Base-by-base conservation (phyloP, 116 monocot genomes). In the Trichopus zeylanicus region DNA sequence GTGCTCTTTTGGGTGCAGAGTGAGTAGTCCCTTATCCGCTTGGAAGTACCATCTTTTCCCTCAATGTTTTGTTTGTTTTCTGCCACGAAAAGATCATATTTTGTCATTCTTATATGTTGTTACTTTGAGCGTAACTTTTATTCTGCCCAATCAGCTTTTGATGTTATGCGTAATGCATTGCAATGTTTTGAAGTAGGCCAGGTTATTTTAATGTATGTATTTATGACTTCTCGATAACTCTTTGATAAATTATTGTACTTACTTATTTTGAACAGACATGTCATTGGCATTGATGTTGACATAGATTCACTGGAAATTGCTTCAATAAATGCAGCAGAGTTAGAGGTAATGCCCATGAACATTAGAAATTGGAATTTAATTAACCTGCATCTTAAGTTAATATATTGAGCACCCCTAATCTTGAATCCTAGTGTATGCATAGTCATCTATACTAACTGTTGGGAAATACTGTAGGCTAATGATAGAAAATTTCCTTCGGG, bases 1-100 rank as follows among this genome's bases (percentile, higher is more conserved):
- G 76, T 73, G 74, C 87, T 71, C 79, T 87, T 64, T 67, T 97
- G 71, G 97, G 62, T 76, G 97, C 97, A 61, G 84, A 87, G 97
- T 97, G 66, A 81, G 91, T 84, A 72, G 29, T 69, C 62, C 66
- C 32, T 75, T 8, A 33, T 64, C n/a, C 46, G 54, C 30, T 69
- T n/a, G 11, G 8, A 67, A 18, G 13, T 34, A 46, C 16, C 2
- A 31, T 34, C 9, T 57, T 1, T 3, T 48, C 20, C 34, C 10
- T 35, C 10, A 35, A 35, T 35, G 34, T 35, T 35, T 35, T 35
- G 34, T 6, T 35, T 6, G 5, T 35, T 5, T 10, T 5, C 9
- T 46, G 46, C 5, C 18, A 33, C 18, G 15, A 7, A 46, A 11
- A 31, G 16, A 13, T 56, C 5, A 56, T 24, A 37, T 58, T 34